phyloP scores from a whole-genome alignment of 345 rosid genomes.

The Pugionium dolabratum region DNA sequence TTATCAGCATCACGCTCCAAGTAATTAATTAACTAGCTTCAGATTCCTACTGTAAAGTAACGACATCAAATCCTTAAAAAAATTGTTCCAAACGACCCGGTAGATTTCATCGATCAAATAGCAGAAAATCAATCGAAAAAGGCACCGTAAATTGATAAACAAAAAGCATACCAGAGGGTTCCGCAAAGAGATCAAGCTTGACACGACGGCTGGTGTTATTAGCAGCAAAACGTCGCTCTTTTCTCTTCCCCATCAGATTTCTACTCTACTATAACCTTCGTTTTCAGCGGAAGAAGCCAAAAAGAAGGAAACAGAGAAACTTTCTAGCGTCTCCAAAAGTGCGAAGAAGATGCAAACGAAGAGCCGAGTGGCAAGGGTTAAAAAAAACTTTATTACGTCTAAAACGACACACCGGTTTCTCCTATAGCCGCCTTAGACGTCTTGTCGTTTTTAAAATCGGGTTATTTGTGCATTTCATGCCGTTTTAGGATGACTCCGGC shows the following conservation, averaged over 20 bases:
- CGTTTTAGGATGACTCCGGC: not conserved
- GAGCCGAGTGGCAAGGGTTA: not conserved
- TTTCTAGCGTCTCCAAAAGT: not conserved
- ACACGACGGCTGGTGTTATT: conserved; percentile 86
- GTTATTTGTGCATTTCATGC: not conserved
- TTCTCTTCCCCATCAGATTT: conserved; percentile 82
- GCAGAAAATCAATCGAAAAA: conserved; percentile 3
- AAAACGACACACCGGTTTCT: conserved; percentile 19
- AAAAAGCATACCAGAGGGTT: conserved; percentile 81
- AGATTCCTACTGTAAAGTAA: no score
- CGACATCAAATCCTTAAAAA: no score
- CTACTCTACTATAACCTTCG: not conserved
- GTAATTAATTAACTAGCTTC: conserved; percentile 4
- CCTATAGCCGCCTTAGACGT: not conserved
- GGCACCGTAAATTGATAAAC: not conserved
- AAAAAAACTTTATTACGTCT: no score
- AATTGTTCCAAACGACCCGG: not conserved
- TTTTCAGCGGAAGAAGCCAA: not conserved
- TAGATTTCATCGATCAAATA: not conserved
- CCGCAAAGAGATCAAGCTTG: conserved; percentile 94
- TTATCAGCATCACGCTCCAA: not conserved
- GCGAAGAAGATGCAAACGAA: not conserved
- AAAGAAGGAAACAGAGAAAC: no score
- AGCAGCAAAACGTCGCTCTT: conserved; percentile 90
- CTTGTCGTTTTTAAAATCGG: conserved; percentile 10